phyloP scores from a whole-genome alignment of 306 rosid species.

The Cyclanthera cordifolia region DNA sequence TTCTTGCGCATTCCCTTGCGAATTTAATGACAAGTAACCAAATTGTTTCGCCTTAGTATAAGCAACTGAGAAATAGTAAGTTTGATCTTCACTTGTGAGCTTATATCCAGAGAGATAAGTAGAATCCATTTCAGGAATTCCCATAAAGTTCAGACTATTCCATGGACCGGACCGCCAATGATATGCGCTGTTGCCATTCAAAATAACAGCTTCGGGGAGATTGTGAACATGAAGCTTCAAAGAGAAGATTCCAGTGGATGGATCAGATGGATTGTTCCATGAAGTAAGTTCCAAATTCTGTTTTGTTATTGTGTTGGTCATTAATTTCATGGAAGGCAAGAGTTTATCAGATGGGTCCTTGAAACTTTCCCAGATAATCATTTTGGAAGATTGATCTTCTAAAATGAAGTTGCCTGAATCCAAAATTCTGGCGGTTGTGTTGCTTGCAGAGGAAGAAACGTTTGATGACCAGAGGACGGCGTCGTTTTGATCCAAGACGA shows the following conservation, averaged over 20 bases:
- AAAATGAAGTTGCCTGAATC: slow-evolving; percentile 28
- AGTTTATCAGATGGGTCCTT: slow-evolving; percentile 16
- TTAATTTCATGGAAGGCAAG: slow-evolving; percentile 13
- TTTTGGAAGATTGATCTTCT: slow-evolving; percentile 10
- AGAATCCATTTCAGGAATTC: slow-evolving; percentile 24
- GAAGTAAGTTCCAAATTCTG: not conserved
- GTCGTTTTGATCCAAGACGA: slow-evolving; percentile 16
- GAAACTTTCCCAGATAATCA: slow-evolving; percentile 19
- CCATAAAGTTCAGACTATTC: slow-evolving; percentile 28
- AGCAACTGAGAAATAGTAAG: not conserved
- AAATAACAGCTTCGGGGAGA: slow-evolving; percentile 12
- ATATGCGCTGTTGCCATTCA: slow-evolving; percentile 11
- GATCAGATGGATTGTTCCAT: slow-evolving; percentile 4
- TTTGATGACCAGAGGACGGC: slow-evolving; percentile 27
- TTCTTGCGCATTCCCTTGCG: slow-evolving; percentile 6
- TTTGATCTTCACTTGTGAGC: slow-evolving; percentile 14
- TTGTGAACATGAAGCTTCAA: not conserved
- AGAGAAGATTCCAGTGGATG: not conserved
- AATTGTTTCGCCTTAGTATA: not conserved
- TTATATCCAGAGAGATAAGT: slow-evolving; percentile 21
- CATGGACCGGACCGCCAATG: slow-evolving; percentile 38
- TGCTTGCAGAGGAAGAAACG: slow-evolving; percentile 14
- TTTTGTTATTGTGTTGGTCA: not conserved
- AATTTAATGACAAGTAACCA: not conserved
- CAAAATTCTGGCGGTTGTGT: slow-evolving; percentile 16